Evolutionary conservation across 2,329 filamentous ascomycete genomes (phyloP).

Genomic region (Neonectria coccinea): DNA sequence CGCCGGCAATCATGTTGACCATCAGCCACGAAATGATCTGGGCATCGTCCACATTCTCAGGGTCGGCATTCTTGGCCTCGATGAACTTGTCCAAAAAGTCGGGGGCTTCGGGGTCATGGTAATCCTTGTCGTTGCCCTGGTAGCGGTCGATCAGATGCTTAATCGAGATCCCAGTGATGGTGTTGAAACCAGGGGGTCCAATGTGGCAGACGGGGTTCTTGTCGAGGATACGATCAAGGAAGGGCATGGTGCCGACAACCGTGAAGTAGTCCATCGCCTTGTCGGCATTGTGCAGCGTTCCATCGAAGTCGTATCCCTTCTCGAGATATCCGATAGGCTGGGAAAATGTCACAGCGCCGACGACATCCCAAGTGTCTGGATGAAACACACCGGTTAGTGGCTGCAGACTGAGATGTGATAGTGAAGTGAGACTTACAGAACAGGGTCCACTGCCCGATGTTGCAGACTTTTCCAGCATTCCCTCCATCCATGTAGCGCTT

Average conservation of each 20-base stretch:
- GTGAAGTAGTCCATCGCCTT: constrained; percentile 51
- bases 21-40: constrained; percentile 52
- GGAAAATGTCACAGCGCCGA: constrained; percentile 57
- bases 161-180: constrained; percentile 45
- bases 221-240: constrained; percentile 51
- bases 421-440: constrained; percentile 49
- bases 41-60: constrained; percentile 50
- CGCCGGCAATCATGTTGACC: constrained; percentile 47
- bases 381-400: not conserved
- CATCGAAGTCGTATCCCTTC: constrained; percentile 51
- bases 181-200: constrained; percentile 49
- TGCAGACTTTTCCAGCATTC: constrained; percentile 44
- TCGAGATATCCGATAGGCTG: constrained; percentile 57
- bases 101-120: constrained; percentile 40
- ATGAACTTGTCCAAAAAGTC: constrained; percentile 58
- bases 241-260: constrained; percentile 47
- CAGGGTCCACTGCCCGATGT: constrained; percentile 56
- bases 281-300: constrained; percentile 49
- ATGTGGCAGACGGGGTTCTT: constrained; percentile 54
- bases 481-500: constrained; percentile 46
- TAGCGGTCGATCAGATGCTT: constrained; percentile 46
- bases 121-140: constrained; percentile 44
- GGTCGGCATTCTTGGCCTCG: constrained; percentile 50
- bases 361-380: constrained; percentile 54
- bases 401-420: not conserved